A percentile compares a stretch with the other conserved stretches of the same genome.
phyloP scores from a whole-genome alignment of 78 protist species.

The Thecamonas trahens region DNA sequence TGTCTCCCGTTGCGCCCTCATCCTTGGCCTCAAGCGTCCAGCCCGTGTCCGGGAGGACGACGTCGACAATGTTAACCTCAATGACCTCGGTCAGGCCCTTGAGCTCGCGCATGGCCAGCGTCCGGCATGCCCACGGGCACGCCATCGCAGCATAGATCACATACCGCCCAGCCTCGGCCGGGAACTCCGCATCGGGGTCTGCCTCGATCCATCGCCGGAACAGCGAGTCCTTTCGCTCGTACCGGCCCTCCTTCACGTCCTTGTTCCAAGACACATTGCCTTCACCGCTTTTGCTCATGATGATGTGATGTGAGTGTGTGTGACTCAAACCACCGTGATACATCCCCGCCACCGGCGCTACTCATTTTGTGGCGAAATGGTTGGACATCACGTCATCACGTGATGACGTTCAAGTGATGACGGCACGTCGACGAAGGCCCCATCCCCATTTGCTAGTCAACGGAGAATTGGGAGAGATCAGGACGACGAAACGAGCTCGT shows the following conservation, averaged over 20 bases:
- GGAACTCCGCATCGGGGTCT: constrained; percentile 10
- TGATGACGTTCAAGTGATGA: no score
- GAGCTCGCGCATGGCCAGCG: constrained; percentile 22
- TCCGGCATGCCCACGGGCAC: constrained; percentile 74
- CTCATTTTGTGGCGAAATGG: no score
- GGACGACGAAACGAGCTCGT: no score
- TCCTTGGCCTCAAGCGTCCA: neutral
- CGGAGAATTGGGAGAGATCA: no score
- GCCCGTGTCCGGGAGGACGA: constrained; percentile 8
- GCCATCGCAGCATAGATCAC: constrained; percentile 56
- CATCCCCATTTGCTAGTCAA: no score
- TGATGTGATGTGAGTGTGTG: no score
- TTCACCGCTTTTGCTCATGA: neutral
- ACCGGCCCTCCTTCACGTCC: constrained; percentile 17
- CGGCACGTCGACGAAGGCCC: no score
- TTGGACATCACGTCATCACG: no score
- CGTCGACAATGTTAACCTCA: constrained; percentile 29
- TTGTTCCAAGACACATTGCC: no score
- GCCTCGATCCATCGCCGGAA: neutral
- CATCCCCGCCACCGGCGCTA: no score
- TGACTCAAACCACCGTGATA: no score
- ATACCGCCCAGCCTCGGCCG: constrained; percentile 54
- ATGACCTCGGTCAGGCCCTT: constrained; percentile 69
- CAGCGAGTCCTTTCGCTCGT: constrained; percentile 10
- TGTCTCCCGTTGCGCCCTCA: constrained; percentile 5